These are phyloP conservation scores for Spergularia azorica DNA, from an alignment of 179 eudicot species.

Conservation along the genomic window DNA sequence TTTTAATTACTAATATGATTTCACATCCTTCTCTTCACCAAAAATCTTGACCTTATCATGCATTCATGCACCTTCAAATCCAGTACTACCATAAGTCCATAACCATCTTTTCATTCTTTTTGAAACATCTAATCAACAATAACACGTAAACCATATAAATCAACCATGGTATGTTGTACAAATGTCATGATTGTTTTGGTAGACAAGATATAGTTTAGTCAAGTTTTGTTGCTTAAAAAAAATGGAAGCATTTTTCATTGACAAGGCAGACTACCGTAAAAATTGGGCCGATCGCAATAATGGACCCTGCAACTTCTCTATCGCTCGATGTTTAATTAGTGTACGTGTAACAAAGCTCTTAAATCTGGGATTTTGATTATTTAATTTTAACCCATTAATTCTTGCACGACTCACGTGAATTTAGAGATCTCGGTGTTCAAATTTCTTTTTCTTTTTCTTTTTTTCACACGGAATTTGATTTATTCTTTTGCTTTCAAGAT, in stretches of 20 bases:
- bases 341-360: background rate
- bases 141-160: background rate
- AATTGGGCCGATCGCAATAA: background rate
- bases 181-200: background rate
- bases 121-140: background rate
- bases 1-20: no score
- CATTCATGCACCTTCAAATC: no score
- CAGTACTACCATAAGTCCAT: background rate
- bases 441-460: no score
- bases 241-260: background rate
- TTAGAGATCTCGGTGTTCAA: no score
- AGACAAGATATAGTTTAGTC: background rate
- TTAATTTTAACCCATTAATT: no score
- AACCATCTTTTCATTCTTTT: background rate
- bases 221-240: background rate
- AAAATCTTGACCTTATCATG: no score
- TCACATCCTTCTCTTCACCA: no score
- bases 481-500: no score
- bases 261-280: slow-evolving; percentile 1
- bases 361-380: no score
- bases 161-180: background rate
- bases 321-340: background rate
- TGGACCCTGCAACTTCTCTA: background rate
- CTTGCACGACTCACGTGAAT: no score
- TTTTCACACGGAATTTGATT: no score